Evolutionary conservation across 371 early-diverging fungal genomes (phyloP).

Genomic region (Syncephalastrum contaminatum): DNA sequence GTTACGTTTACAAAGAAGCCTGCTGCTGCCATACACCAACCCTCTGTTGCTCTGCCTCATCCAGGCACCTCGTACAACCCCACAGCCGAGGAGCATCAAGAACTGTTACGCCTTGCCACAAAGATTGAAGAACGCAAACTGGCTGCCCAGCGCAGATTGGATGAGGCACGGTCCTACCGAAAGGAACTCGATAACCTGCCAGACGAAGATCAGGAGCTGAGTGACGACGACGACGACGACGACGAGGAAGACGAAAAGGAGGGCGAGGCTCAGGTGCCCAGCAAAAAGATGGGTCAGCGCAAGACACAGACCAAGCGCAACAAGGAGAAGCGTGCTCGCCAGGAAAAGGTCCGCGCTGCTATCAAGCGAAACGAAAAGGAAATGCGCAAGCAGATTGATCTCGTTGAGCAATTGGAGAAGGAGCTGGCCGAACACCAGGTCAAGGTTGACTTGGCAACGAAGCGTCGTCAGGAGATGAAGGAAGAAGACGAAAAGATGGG

Average conservation of each 20-base stretch:
- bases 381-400: constrained; percentile 57
- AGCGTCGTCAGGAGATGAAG: constrained; percentile 41
- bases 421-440: constrained; percentile 40
- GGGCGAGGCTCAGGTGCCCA: constrained; percentile 23
- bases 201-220: constrained; percentile 11
- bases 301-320: constrained; percentile 41
- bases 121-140: constrained; percentile 47
- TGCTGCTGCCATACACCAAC: constrained; percentile 38
- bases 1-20: constrained; percentile 48
- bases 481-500: constrained; percentile 46
- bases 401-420: constrained; percentile 47
- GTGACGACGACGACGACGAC: constrained; percentile 16
- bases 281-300: constrained; percentile 38
- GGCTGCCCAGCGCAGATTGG: constrained; percentile 8
- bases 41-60: constrained; percentile 76
- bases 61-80: constrained; percentile 94
- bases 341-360: constrained; percentile 15
- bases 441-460: constrained; percentile 35
- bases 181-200: constrained; percentile 11
- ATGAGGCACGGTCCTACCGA: constrained; percentile 13
- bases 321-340: constrained; percentile 24
- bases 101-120: constrained; percentile 42
- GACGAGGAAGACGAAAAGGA: constrained; percentile 21
- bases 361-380: constrained; percentile 49
- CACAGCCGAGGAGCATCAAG: constrained; percentile 75